Evolutionary conservation across 805 yeast species (phyloP), one percentile per base, ranked within the genome.

Genomic region (Myxozyma melibiosi): DNA sequence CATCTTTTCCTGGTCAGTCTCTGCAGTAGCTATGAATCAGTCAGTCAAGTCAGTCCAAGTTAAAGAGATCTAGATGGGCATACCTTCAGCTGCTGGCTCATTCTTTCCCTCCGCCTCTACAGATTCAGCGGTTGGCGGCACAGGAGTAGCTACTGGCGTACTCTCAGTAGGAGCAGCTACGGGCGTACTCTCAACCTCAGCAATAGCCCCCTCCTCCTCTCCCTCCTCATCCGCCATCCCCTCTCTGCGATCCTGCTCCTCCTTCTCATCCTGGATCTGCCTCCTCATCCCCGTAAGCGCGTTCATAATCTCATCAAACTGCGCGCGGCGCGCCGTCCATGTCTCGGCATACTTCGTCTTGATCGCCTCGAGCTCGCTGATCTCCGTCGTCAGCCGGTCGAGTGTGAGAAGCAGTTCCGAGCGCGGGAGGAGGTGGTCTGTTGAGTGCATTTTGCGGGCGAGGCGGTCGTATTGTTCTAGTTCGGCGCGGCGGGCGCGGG

Each of bases 401-500:
- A 60, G 61, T n/a, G 50, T 43, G 18, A 46, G 27, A 22, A 9
- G 25, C 27, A 61, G 62, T 9, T 64, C 68, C 8, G 49, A 58
- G 35, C 73, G 59, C 5, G 71, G 45, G 13, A 28, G 42, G 13
- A 55, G 44, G 11, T 51, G 45, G 35, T 60, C 52, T 3, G 38
- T 24, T n/a, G 28, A 13, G 7, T 45, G 16, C 45, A 42, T 56
- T 25, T 35, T 34, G 4, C 41, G 48, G 14, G 61, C 58, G 20
- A 65, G 42, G 8, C 34, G 20, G 54, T 66, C 65, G 57, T 64
- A 65, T 25, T 64, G 67, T 54, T 68, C 68, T 25, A 58, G 49
- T 42, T 67, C 64, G 4, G 52, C 38, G 34, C 70, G 61, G 14
- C 43, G 35, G 20, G 18, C 45, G 46, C 61, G 64, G 1, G 69